These are phyloP conservation scores for Coccinonectria pachysandricola DNA, from an alignment of 2,329 filamentous ascomycete species.

Conservation along the genomic window DNA sequence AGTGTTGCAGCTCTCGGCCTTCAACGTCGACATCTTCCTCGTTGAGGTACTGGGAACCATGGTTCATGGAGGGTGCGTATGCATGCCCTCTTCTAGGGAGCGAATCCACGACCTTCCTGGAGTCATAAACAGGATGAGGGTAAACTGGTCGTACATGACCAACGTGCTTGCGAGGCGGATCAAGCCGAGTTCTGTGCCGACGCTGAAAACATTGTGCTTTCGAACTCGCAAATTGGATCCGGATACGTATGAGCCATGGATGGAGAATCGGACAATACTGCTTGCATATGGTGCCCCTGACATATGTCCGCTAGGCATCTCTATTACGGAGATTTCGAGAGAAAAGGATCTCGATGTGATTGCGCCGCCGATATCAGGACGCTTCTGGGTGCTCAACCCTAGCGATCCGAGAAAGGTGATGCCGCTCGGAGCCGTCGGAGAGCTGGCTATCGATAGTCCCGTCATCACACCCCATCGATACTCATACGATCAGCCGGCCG, in stretches of 20 bases:
- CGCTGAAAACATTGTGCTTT: slow-evolving; percentile 33
- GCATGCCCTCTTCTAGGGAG: slow-evolving; percentile 42
- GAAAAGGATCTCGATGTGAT: slow-evolving; percentile 31
- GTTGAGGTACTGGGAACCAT: slow-evolving; percentile 43
- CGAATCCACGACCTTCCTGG: slow-evolving; percentile 38
- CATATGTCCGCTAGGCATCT: slow-evolving; percentile 40
- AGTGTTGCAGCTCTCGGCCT: slow-evolving; percentile 44
- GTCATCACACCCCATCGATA: slow-evolving; percentile 26
- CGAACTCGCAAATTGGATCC: slow-evolving; percentile 39
- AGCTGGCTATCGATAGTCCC: slow-evolving; percentile 48
- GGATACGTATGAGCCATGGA: slow-evolving; percentile 38
- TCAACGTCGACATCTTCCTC: slow-evolving; percentile 42
- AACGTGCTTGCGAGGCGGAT: slow-evolving; percentile 44
- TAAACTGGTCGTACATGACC: slow-evolving; percentile 46
- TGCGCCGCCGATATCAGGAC: slow-evolving; percentile 36
- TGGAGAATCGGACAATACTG: slow-evolving; percentile 33
- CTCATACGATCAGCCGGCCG: slow-evolving; percentile 17
- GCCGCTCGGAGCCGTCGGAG: slow-evolving; percentile 44
- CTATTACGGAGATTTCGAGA: slow-evolving; percentile 32
- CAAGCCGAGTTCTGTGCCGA: slow-evolving; percentile 26
- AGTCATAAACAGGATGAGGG: slow-evolving; percentile 38
- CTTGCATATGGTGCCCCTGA: slow-evolving; percentile 43
- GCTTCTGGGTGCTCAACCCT: slow-evolving; percentile 42
- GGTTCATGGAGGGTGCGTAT: slow-evolving; percentile 47
- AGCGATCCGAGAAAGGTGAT: slow-evolving; percentile 39